These are phyloP conservation scores for Plasmodium gaboni DNA, from an alignment of 169 alveolate genomes.

Conservation along the genomic window DNA sequence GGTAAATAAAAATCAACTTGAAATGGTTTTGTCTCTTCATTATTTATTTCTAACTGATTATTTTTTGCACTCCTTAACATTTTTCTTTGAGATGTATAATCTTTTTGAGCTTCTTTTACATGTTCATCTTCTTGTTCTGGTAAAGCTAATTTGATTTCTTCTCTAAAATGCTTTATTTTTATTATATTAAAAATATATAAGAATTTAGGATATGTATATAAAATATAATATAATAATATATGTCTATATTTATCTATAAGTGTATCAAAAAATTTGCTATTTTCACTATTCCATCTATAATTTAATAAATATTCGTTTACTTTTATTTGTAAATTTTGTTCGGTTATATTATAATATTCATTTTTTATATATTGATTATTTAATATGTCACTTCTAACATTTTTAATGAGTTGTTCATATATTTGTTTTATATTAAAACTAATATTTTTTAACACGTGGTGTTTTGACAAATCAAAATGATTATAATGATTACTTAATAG, in stretches of 20 bases:
- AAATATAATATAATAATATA: slow-evolving; percentile 50
- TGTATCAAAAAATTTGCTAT: slow-evolving; percentile 16
- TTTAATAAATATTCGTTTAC: slow-evolving; percentile 61
- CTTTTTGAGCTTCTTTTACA: slow-evolving; percentile 59
- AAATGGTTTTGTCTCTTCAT: slow-evolving; percentile 13
- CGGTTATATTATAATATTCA: slow-evolving; percentile 17
- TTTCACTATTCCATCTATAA: slow-evolving; percentile 60
- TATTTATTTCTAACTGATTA: neutral
- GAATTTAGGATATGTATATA: slow-evolving; percentile 70
- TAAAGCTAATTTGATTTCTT: slow-evolving; percentile 24
- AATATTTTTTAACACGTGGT: slow-evolving; percentile 32
- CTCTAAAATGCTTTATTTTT: slow-evolving; percentile 40
- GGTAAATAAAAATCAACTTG: slow-evolving; percentile 31
- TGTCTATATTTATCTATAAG: slow-evolving; percentile 49
- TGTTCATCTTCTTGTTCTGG: slow-evolving; percentile 44
- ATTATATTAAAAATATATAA: slow-evolving; percentile 54
- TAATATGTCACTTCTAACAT: slow-evolving; percentile 24
- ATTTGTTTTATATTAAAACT: slow-evolving; percentile 32
- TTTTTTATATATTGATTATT: slow-evolving; percentile 6
- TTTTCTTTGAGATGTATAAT: slow-evolving; percentile 49
- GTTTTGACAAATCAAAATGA: slow-evolving; percentile 37
- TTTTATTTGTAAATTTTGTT: slow-evolving; percentile 9
- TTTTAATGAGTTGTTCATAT: slow-evolving; percentile 20
- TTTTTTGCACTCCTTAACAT: slow-evolving; percentile 37
- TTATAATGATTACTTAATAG: slow-evolving; percentile 30